Base-by-base conservation (phyloP, 352 stramenopile genomes). In the Globisporangium lucens region DNA sequence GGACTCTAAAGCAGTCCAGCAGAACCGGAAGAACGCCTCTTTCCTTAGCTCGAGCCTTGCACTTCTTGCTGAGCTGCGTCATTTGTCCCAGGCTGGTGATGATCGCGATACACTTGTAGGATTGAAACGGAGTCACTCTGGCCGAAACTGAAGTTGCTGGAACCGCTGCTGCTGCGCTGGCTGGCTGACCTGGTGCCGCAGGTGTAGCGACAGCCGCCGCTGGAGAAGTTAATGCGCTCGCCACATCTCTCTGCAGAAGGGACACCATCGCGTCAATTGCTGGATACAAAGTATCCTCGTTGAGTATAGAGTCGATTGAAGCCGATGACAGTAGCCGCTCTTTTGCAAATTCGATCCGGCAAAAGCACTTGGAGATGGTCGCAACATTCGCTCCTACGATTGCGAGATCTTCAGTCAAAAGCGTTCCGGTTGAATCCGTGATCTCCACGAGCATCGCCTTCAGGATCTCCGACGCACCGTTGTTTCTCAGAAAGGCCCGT, bases 81-180 rank as follows among this genome's bases (percentile, higher is more conserved):
- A 90, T 81, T 15, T 78, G 80, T 7, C 83, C 83, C 3, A 91
- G 58, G 51, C 73, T 77, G 1, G 75, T 78, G 55, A 89, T 67
- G 3, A 89, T 61, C 10, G 56, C 57, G 15, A 85, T 33, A 15
- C 66, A 75, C 24, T 76, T 75, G 13, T 70, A 56, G 0, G 63
- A 67, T 27, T 51, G 75, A 36, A 85, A 85, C 36, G 73, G 71
- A 5, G 85, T 70, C 1, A 85, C 56, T 4, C 38, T 27, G 4
- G 49, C 62, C 2, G 56, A 13, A 55, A 17, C 22, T 49, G 43
- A 10, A 10, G 63, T 10, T 17, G 51, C 61, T 36, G 75, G 43
- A 38, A 64, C 66, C 10, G 62, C 66, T 43, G 52, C 30, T 12
- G 63, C n/a, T 66, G 67, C 58, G 61, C 73, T 78, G 4, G 61